These are phyloP conservation scores for Xanthoconium purpureum DNA, from an alignment of 768 basidiomycete genomes.

Conservation along the genomic window DNA sequence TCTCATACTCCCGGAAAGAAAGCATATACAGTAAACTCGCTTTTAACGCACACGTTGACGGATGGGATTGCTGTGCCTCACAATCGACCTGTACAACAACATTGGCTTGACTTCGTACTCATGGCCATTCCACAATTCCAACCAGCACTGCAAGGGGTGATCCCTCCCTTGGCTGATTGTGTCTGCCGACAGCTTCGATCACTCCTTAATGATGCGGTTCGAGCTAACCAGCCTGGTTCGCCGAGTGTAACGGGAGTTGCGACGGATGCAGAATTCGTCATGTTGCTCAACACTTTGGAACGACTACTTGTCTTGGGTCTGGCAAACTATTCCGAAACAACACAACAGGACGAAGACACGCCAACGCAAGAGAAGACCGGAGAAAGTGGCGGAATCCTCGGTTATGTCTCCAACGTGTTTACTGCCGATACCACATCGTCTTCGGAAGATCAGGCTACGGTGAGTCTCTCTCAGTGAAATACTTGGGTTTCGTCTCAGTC, in stretches of 20 bases:
- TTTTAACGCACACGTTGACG: conserved; percentile 72
- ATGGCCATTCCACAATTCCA: conserved; percentile 88
- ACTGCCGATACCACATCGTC: conserved; percentile 58
- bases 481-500: conserved; percentile 2
- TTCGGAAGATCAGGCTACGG: conserved; percentile 57
- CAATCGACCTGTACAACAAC: conserved; percentile 83
- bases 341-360: conserved; percentile 56
- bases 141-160: conserved; percentile 58
- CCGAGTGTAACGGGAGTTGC: conserved; percentile 45
- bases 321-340: conserved; percentile 50
- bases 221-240: conserved; percentile 38
- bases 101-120: conserved; percentile 95
- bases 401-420: conserved; percentile 91
- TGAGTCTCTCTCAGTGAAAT: conserved; percentile 31
- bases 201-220: conserved; percentile 53
- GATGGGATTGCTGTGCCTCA: conserved; percentile 70
- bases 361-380: conserved; percentile 48
- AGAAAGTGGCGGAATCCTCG: conserved; percentile 70
- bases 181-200: conserved; percentile 66
- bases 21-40: conserved; percentile 58
- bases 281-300: conserved; percentile 82
- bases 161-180: conserved; percentile 76
- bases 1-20: conserved; percentile 29
- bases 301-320: conserved; percentile 74
- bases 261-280: conserved; percentile 80